A percentile compares a stretch with the other conserved stretches of the same genome.
Evolutionary conservation across 805 yeast genomes (phyloP).

Genomic region (Kregervanrija delftensis): DNA sequence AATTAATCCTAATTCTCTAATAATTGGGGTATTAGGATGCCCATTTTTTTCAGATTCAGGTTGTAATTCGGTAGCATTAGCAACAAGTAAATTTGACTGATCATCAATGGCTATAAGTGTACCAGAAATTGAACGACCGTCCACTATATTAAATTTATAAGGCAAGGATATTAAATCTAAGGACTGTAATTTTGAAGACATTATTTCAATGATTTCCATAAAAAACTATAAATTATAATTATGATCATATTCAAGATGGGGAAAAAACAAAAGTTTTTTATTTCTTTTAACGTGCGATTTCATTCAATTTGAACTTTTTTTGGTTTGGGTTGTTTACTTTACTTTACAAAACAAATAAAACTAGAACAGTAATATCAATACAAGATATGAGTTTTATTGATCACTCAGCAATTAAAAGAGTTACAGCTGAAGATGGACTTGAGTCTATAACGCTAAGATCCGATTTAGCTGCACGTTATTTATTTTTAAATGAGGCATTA

Average conservation of each 20-base stretch:
- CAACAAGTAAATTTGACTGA: constrained; percentile 33
- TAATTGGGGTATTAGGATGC: constrained; percentile 1
- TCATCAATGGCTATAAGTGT: constrained; percentile 37
- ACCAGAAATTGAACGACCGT: constrained; percentile 31
- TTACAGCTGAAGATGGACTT: constrained; percentile 17
- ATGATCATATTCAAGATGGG: background rate
- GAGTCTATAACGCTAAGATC: constrained; percentile 27
- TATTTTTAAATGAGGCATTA: constrained; percentile 27
- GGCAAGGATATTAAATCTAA: constrained; percentile 29
- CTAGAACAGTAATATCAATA: background rate
- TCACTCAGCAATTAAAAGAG: constrained; percentile 20
- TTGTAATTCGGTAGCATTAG: constrained; percentile 30
- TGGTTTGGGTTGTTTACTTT: background rate
- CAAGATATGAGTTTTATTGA: constrained; percentile 14
- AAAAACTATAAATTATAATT: background rate
- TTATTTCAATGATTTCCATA: no score
- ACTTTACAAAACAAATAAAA: no score
- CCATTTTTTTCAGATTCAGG: constrained; percentile 1
- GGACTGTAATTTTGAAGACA: constrained; percentile 10
- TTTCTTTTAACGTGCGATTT: background rate
- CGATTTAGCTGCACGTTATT: constrained; percentile 27
- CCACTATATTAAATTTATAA: constrained; percentile 20
- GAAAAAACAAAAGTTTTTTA: background rate
- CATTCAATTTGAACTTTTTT: background rate
- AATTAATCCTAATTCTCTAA: constrained; percentile 44